Base-by-base conservation (phyloP, 2,329 filamentous ascomycete species). In the Alternaria incomplexa region DNA sequence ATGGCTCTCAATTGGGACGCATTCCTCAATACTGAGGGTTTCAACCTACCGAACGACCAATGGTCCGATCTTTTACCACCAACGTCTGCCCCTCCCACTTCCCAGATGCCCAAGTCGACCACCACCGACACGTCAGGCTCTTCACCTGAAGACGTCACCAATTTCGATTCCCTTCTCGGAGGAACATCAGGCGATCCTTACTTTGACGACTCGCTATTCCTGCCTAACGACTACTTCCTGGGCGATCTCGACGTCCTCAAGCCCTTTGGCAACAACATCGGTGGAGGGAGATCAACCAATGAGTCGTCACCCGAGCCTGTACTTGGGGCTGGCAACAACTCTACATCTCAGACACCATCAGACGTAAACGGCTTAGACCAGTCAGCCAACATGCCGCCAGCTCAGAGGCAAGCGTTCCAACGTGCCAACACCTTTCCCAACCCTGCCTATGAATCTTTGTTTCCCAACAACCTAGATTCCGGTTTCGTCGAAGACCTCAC, bases 1-100 rank as follows among this genome's bases (percentile, higher is more conserved):
- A 80, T 80, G 78, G 72, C 76, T 66, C 72, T 79, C 75, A 77
- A 80, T 74, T 80, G 78, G 78, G 73, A 77, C 68, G 70, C 72
- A 67, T 79, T 78, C 69, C 75, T 80, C 69, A 72, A 71, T 70
- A 70, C 76, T 67, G 77, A 80, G 61, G 70, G 68, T 63, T 70
- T 79, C 71, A 76, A 75, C 67, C 68, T 78, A 69, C 73, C 76
- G 62, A 70, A 76, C 72, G 77, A 79, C 59, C 76, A 76, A 76
- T 80, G 78, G 78, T 72, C 73, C 70, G 76, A 79, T 72, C 64
- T 75, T 65, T 71, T 71, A 63, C 69, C 68, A 70, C 69, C 72
- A 59, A 66, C 72, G 60, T 60, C 70, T 64, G 70, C 63, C 62
- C 66, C 63, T 68, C 65, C 64, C 66, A 59, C 68, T 54, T 73